Base-by-base conservation (phyloP, 1,139 yeast genomes). In the Geotrichum histeridarum region DNA sequence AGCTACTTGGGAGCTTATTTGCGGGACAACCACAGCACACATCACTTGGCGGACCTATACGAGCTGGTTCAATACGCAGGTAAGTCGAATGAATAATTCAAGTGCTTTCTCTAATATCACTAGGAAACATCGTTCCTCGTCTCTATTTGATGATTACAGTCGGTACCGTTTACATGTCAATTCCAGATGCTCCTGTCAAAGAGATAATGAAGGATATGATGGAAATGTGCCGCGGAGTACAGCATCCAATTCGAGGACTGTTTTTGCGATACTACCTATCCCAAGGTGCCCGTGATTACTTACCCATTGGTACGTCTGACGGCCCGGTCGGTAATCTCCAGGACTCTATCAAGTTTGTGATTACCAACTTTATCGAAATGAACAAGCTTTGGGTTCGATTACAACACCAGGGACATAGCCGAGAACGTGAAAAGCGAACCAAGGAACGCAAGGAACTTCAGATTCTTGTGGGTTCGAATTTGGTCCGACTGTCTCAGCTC, bases 171-270 rank as follows among this genome's bases (percentile, higher is more conserved):
- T 90, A 86, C 70, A 83, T 91, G 84, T 74, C 85, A 5, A 77
- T 85, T 7, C 80, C 83, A 4, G 90, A 83, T 55, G 84, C 96
- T 0, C 96, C 97, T 0, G 78, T 81, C 31, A 81, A 82, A 67
- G 98, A 91, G 62, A 85, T 94, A 55, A 81, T 93, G 83, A 88
- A 86, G 67, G 99, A 93, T 67, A 85, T 94, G 95, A 84, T 93
- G 68, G 99, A 94, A 69, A 93, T 93, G 99, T 86, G 96, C 61
- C 80, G 95, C 44, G 99, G 98, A n/a, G 96, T 91, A 1, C 99
- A 93, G 70, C 94, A 89, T 67, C 99, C 99, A 0, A 81, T 89
- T 37, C 75, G 76, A 7, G 99, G 99, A 0, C 73, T 93, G 58
- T 93, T 93, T 68, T 73, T 94, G 64, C 76, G 99, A 54, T 91